Evolutionary conservation across 108 stramenopile genomes (phyloP).

Genomic region (Tribonema minus): DNA sequence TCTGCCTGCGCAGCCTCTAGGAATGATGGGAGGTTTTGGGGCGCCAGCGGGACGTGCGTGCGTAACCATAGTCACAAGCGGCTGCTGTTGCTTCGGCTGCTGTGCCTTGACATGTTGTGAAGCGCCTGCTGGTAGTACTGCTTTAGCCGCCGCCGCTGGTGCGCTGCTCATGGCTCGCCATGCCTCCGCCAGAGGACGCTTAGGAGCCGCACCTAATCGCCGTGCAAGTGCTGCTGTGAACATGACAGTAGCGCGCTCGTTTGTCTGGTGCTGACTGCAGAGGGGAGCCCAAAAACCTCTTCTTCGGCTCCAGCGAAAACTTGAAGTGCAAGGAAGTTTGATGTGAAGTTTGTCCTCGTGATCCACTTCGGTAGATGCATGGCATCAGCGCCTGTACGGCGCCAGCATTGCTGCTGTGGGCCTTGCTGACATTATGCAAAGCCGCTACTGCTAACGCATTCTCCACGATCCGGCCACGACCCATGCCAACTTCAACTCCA

Average conservation of each 20-base stretch:
- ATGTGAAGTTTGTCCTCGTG: too few species aligned
- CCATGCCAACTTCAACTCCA: not conserved
- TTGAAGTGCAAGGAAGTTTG: too few species aligned
- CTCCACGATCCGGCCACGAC: not conserved
- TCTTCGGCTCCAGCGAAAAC: too few species aligned
- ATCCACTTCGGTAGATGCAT: not conserved
- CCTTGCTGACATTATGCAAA: too few species aligned
- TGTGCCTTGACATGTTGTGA: not conserved
- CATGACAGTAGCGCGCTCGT: too few species aligned
- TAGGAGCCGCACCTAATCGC: not conserved
- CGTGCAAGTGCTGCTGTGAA: too few species aligned
- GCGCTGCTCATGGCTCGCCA: not conserved
- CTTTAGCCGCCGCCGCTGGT: not conserved
- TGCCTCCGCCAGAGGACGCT: not conserved
- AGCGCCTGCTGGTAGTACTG: not conserved
- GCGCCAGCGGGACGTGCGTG: not conserved
- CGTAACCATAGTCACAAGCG: not conserved
- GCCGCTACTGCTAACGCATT: not conserved
- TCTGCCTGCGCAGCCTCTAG: slow-evolving; percentile 3
- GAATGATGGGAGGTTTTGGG: not conserved
- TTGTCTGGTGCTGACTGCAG: not conserved
- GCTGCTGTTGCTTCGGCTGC: slow-evolving; percentile 4
- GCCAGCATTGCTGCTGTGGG: too few species aligned
- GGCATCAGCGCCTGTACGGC: too few species aligned
- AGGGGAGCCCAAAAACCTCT: too few species aligned